These are phyloP conservation scores for Trichophyton simii DNA, from an alignment of 2,329 filamentous ascomycete genomes.

Conservation along the genomic window DNA sequence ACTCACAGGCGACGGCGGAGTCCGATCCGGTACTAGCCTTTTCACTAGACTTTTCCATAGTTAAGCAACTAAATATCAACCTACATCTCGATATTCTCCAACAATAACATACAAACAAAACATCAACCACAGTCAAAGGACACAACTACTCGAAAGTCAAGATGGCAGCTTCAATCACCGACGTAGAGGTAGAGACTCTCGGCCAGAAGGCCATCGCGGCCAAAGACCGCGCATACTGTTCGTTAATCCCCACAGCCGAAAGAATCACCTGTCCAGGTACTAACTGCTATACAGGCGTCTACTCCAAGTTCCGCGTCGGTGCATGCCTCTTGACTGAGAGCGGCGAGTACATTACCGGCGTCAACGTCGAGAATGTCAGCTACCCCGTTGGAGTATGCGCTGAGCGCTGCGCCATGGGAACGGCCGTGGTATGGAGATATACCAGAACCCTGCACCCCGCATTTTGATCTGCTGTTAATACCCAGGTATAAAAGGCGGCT, in stretches of 20 bases:
- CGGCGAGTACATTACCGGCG: conserved; percentile 53
- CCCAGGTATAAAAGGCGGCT: conserved; percentile 23
- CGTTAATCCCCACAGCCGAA: conserved; percentile 18
- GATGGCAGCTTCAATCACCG: conserved; percentile 36
- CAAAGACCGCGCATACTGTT: conserved; percentile 71
- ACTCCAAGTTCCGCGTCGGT: conserved; percentile 85
- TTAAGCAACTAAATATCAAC: not conserved
- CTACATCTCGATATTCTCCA: not conserved
- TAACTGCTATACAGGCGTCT: conserved; percentile 45
- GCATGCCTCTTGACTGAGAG: conserved; percentile 56
- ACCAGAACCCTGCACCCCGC: not conserved
- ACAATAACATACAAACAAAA: not conserved
- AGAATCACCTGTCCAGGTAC: not conserved
- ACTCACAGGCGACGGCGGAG: too few species aligned
- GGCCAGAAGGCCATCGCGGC: conserved; percentile 53
- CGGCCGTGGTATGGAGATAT: conserved; percentile 46
- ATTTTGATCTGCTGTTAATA: not conserved
- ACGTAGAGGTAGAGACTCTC: conserved; percentile 53
- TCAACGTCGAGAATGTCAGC: conserved; percentile 84
- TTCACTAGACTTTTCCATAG: too few species aligned
- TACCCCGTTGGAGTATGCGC: conserved; percentile 95
- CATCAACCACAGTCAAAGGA: not conserved
- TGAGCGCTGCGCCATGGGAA: conserved; percentile 77
- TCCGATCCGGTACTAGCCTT: too few species aligned
- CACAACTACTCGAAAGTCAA: not conserved